Percentiles rank a stretch among this genome's conserved stretches.
Evolutionary conservation across 352 stramenopile genomes (phyloP).

Genomic region (Pythium phragmiticola): DNA sequence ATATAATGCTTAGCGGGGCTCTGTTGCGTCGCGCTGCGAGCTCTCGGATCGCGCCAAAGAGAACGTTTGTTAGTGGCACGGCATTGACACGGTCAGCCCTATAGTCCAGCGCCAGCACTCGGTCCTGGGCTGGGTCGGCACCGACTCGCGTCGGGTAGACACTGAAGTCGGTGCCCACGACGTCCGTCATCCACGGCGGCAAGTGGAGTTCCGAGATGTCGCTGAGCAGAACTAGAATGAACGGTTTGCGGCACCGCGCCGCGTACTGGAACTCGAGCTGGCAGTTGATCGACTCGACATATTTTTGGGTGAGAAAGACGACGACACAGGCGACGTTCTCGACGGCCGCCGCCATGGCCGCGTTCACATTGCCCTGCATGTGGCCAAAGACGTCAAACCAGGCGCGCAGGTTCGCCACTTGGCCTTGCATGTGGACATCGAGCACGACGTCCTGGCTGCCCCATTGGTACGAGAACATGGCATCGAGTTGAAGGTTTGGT

Average conservation of each 20-base stretch:
- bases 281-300: conserved; percentile 54
- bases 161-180: conserved; percentile 34
- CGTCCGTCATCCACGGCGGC: conserved; percentile 39
- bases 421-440: conserved; percentile 42
- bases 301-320: conserved; percentile 49
- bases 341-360: conserved; percentile 54
- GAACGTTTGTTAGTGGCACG: conserved; percentile 31
- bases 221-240: conserved; percentile 49
- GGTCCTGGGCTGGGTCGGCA: conserved; percentile 6
- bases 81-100: conserved; percentile 27
- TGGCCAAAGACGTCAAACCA: conserved; percentile 64
- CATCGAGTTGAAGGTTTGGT: conserved; percentile 39
- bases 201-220: conserved; percentile 32
- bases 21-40: conserved; percentile 34
- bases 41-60: conserved; percentile 44
- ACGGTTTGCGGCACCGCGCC: conserved; percentile 34
- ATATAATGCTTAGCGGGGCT: conserved; percentile 27
- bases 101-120: conserved; percentile 36
- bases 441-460: conserved; percentile 38
- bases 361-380: conserved; percentile 70
- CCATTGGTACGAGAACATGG: conserved; percentile 68
- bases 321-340: conserved; percentile 57
- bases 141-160: conserved; percentile 31
- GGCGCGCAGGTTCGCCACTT: conserved; percentile 35
- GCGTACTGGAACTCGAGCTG: conserved; percentile 60